These are phyloP conservation scores for Paecilomyces fulvus DNA, from an alignment of 2,329 filamentous ascomycete species.

Conservation along the genomic window DNA sequence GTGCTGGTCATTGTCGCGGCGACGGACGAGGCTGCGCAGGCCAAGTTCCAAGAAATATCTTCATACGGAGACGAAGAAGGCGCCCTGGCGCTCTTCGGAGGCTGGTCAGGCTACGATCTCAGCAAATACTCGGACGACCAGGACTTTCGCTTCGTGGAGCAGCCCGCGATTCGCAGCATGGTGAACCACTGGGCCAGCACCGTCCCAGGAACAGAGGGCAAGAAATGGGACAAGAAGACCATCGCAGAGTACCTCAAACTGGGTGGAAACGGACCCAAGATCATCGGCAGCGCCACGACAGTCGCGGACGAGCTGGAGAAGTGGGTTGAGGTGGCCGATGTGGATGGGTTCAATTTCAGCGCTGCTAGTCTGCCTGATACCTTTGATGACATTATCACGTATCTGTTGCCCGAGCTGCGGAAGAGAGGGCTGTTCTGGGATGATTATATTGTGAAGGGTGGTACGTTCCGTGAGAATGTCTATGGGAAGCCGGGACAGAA, in stretches of 20 bases:
- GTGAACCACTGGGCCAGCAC: conserved; percentile 38
- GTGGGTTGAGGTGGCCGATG: conserved; percentile 26
- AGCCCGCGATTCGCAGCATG: conserved; percentile 36
- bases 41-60: conserved; percentile 34
- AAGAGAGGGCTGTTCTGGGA: conserved; percentile 30
- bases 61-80: conserved; percentile 39
- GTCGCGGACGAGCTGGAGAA: conserved; percentile 31
- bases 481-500: conserved; percentile 22
- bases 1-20: conserved; percentile 37
- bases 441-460: conserved; percentile 27
- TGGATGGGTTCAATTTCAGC: conserved; percentile 29
- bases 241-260: conserved; percentile 27
- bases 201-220: conserved; percentile 31
- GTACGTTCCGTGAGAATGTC: conserved; percentile 32
- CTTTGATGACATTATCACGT: conserved; percentile 27
- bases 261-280: conserved; percentile 27
- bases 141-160: conserved; percentile 36
- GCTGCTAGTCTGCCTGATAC: conserved; percentile 27
- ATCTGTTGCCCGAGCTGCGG: conserved; percentile 25
- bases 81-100: conserved; percentile 38
- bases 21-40: conserved; percentile 37
- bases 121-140: conserved; percentile 36
- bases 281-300: conserved; percentile 27
- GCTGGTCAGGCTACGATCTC: conserved; percentile 40
- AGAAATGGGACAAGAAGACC: conserved; percentile 31